These are phyloP conservation scores for Aspergillus flavus DNA, from an alignment of 2,329 filamentous ascomycete species.

Conservation along the genomic window DNA sequence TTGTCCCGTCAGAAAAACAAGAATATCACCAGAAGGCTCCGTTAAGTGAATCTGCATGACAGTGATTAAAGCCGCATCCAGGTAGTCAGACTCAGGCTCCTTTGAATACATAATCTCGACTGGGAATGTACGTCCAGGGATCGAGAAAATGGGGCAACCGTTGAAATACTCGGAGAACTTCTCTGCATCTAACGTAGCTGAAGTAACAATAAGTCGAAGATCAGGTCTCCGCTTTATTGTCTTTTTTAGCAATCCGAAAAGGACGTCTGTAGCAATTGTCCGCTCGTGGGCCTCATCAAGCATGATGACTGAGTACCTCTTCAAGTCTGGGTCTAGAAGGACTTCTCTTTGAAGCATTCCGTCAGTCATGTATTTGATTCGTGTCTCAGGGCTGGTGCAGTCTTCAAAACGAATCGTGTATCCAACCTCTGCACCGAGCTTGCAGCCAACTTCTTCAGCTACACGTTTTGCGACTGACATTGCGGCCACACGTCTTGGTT, in stretches of 20 bases:
- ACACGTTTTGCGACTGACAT: constrained; percentile 98
- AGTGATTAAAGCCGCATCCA: constrained; percentile 90
- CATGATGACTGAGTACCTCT: constrained; percentile 94
- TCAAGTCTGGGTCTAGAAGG: constrained; percentile 84
- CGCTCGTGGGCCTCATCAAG: constrained; percentile 97
- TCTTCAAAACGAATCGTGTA: constrained; percentile 99
- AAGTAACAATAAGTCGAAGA: constrained; percentile 93
- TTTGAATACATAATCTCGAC: constrained; percentile 95
- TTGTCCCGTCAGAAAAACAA: constrained; percentile 96
- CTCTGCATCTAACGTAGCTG: constrained; percentile 92
- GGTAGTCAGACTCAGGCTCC: constrained; percentile 93
- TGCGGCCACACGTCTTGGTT: constrained; percentile 93
- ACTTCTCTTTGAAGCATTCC: constrained; percentile 97
- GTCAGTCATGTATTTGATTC: constrained; percentile 99
- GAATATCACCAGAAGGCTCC: constrained; percentile 87
- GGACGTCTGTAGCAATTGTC: constrained; percentile 91
- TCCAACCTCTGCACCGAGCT: constrained; percentile 87
- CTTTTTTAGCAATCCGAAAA: constrained; percentile 94
- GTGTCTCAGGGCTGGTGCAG: constrained; percentile 81
- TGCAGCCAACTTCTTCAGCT: constrained; percentile 89
- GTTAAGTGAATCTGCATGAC: constrained; percentile 98
- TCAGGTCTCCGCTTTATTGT: constrained; percentile 83
- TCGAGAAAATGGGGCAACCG: constrained; percentile 93
- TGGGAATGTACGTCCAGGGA: constrained; percentile 91
- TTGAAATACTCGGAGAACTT: constrained; percentile 98